Evolutionary conservation across 345 rosid genomes (phyloP), one percentile per base, ranked within the genome.

Genomic region (Ceriops decandra): DNA sequence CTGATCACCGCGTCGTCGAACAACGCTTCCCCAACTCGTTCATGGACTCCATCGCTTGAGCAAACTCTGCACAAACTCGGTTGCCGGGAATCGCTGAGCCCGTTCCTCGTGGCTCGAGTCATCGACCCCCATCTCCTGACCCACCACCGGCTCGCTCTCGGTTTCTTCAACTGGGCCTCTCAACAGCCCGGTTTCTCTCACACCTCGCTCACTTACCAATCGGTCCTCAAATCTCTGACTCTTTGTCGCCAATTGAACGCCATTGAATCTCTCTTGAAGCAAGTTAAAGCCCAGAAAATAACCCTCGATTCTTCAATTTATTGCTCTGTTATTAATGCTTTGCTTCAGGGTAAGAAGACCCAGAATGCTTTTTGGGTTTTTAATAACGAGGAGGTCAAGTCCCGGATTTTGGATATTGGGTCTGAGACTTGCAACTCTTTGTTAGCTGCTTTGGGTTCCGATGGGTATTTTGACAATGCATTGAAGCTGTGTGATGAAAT

Each of bases 81-180:
- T 3, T 70, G 80, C 73, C 90, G 90, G 27, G 72, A 76, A 56
- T 80, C 80, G 0, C 77, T 89, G 72, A 79, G 57, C 62, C 91
- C 97, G 7, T 79, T 79, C 6, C 87, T 90, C 42, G 97, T 93
- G 51, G 85, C 95, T 57, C 75, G 75, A 64, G 95, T 87, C 69
- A 89, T 93, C 70, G 96, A 93, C 79, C 89, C 92, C 1, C 82
- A 76, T 52, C 96, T 89, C 74, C 78, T 83, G 31, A 71, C 73
- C 54, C 91, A 90, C 64, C 87, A 83, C 67, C 85, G 92, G 0
- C 90, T 93, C 21, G 90, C 98, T 35, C 90, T 93, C 22, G 95
- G 97, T 52, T 88, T 93, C 82, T 93, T 93, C 88, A 80, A 90
- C 73, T 93, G 98, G 98, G 88, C 93, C 5, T 80, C 93, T 26